phyloP scores from a whole-genome alignment of 2,329 filamentous ascomycete species.

The Venturia pyrina region DNA sequence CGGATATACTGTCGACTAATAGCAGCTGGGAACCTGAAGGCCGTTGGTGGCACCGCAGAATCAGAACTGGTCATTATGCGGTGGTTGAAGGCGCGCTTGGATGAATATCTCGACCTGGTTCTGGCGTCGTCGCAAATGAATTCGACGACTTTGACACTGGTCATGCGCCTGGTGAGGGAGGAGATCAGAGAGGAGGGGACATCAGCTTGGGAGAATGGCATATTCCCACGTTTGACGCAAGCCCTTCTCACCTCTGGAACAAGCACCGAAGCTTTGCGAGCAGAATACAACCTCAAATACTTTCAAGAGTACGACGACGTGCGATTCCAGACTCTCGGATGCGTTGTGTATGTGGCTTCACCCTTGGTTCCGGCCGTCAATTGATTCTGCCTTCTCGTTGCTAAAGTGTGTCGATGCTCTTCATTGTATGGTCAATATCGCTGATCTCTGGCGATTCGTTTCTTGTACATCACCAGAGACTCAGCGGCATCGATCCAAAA shows the following conservation, averaged over 20 bases:
- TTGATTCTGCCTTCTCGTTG: neutral
- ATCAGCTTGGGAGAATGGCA: constrained; percentile 57
- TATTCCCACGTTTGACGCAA: constrained; percentile 56
- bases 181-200: constrained; percentile 58
- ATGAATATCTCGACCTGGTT: constrained; percentile 58
- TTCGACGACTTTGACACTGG: constrained; percentile 61
- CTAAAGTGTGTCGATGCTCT: neutral
- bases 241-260: constrained; percentile 49
- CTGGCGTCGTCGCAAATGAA: constrained; percentile 52
- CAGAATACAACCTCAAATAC: constrained; percentile 69
- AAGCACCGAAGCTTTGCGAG: constrained; percentile 46
- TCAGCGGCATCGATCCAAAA: neutral
- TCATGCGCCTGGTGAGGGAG: constrained; percentile 76
- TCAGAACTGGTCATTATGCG: constrained; percentile 64
- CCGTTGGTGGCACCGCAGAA: constrained; percentile 39
- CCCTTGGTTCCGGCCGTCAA: neutral
- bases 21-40: constrained; percentile 58
- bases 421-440: neutral
- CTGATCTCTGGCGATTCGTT: neutral
- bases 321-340: constrained; percentile 69
- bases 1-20: constrained; percentile 77
- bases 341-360: constrained; percentile 50
- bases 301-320: constrained; percentile 75
- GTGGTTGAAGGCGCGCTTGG: constrained; percentile 69
- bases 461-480: neutral